Evolutionary conservation across 139 green algal species (phyloP).

Genomic region (Coccomyxa sp.): DNA sequence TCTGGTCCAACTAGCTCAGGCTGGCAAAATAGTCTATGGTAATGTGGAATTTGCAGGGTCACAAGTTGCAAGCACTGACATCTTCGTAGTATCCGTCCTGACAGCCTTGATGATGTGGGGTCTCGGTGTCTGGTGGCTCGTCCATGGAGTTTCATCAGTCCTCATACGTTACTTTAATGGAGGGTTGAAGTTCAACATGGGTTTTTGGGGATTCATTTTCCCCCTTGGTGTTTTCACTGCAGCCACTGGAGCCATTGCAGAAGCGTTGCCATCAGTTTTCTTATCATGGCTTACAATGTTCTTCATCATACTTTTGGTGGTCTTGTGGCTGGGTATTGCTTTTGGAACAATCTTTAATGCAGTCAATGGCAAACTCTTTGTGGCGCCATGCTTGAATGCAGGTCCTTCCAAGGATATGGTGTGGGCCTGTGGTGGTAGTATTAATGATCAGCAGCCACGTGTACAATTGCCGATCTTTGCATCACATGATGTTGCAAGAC

Average conservation of each 20-base stretch:
- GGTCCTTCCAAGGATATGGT: background rate
- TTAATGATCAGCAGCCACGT: background rate
- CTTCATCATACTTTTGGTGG: background rate
- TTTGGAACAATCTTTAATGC: conserved; percentile 5
- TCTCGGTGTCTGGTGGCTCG: conserved; percentile 17
- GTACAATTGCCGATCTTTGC: background rate
- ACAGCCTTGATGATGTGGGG: conserved; percentile 12
- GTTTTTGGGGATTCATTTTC: conserved; percentile 26
- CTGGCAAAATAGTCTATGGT: background rate
- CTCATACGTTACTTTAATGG: background rate
- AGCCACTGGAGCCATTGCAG: conserved; percentile 5
- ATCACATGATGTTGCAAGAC: background rate
- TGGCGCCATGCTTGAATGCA: conserved; percentile 8
- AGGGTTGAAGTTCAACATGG: conserved; percentile 13
- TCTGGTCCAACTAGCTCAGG: conserved; percentile 1
- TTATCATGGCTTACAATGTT: conserved; percentile 7
- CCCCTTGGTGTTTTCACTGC: conserved; percentile 11
- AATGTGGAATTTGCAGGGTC: background rate
- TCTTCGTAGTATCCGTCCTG: conserved; percentile 6
- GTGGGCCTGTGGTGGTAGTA: background rate
- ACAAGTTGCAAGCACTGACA: background rate
- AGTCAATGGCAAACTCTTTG: background rate
- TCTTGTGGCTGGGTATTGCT: conserved; percentile 4
- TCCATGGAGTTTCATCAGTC: conserved; percentile 9
- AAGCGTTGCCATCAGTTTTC: conserved; percentile 5